These are phyloP conservation scores for Entomortierella chlamydospora DNA, from an alignment of 192 early-diverging fungal genomes.

Conservation along the genomic window DNA sequence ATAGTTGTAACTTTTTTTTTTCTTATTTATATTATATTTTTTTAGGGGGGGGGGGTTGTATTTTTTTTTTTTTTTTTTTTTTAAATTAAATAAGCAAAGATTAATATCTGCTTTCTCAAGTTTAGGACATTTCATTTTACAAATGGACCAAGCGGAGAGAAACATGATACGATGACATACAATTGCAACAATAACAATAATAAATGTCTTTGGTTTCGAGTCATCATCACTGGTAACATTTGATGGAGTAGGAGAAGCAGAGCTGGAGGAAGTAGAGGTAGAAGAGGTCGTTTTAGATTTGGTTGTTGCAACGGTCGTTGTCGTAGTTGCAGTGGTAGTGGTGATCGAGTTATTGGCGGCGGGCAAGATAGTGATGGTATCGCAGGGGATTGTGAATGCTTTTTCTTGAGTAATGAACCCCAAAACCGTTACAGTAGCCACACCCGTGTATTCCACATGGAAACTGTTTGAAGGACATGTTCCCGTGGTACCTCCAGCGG, in stretches of 20 bases:
- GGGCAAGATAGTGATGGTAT: slow-evolving; percentile 16
- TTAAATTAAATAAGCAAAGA: too few species aligned
- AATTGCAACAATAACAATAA: slow-evolving; percentile 30
- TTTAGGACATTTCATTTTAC: too few species aligned
- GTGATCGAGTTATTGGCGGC: slow-evolving; percentile 9
- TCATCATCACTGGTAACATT: too few species aligned
- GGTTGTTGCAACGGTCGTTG: background rate
- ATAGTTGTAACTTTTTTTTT: too few species aligned
- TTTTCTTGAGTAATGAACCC: background rate
- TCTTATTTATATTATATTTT: too few species aligned
- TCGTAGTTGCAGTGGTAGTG: background rate
- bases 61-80: too few species aligned
- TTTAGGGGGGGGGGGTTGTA: too few species aligned
- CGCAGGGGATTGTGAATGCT: background rate
- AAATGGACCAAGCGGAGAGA: background rate
- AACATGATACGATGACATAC: slow-evolving; percentile 1
- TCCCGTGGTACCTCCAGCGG: slow-evolving; percentile 13
- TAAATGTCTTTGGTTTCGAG: slow-evolving; percentile 3
- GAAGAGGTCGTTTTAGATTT: background rate
- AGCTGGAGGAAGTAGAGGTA: background rate
- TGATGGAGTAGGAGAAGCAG: too few species aligned
- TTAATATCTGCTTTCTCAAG: too few species aligned
- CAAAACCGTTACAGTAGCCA: background rate
- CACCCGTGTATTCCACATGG: slow-evolving; percentile 21
- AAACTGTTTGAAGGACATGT: slow-evolving; percentile 20